These are phyloP conservation scores for Penicillium verhagenii DNA, from an alignment of 495 filamentous ascomycete genomes.

Conservation along the genomic window DNA sequence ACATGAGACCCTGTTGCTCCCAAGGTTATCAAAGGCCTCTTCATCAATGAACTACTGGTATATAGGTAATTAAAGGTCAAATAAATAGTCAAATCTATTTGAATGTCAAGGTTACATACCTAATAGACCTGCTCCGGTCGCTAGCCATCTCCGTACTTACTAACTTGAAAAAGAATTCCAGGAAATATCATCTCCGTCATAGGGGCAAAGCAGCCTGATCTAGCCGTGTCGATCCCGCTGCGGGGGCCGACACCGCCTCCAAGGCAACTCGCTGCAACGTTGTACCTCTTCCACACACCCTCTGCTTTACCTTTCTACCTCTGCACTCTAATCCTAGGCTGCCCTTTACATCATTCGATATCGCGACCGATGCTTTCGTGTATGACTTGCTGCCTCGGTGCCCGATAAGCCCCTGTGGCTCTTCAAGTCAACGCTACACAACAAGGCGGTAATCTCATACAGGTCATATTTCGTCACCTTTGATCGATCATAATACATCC, in stretches of 20 bases:
- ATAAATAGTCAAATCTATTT: not conserved
- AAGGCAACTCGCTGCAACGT: slow-evolving; percentile 4
- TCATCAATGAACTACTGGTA: not conserved
- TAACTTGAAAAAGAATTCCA: too few species aligned
- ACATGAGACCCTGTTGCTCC: not conserved
- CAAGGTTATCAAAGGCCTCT: not conserved
- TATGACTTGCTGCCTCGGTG: slow-evolving; percentile 5
- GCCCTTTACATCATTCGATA: not conserved
- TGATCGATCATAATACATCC: not conserved
- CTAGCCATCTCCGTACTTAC: not conserved
- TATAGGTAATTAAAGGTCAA: too few species aligned
- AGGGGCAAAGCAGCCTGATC: not conserved
- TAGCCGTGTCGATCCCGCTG: slow-evolving; percentile 21
- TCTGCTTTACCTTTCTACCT: not conserved
- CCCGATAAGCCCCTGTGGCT: slow-evolving; percentile 8
- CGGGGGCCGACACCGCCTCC: slow-evolving; percentile 29
- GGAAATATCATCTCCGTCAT: not conserved
- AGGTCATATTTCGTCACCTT: slow-evolving; percentile 3
- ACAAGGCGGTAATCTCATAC: slow-evolving; percentile 1
- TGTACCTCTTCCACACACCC: not conserved
- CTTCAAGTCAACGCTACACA: slow-evolving; percentile 6
- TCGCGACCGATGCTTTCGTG: not conserved
- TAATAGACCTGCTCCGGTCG: too few species aligned
- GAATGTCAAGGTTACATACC: not conserved
- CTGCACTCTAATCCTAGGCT: not conserved